Evolutionary conservation across 73 alveolate species (phyloP), one percentile per base, ranked within the genome.

Genomic region (Paramecium caudatum): DNA sequence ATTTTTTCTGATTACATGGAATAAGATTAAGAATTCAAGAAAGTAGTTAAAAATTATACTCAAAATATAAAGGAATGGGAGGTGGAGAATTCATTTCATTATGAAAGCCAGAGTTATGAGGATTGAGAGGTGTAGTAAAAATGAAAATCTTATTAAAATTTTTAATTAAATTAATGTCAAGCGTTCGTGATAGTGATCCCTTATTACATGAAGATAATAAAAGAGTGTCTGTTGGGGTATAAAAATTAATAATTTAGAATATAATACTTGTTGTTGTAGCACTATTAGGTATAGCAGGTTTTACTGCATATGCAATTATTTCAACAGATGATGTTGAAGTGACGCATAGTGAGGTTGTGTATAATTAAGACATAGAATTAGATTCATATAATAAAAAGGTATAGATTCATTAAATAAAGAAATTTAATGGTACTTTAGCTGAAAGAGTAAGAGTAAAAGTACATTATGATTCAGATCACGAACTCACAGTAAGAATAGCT

Each of bases 291-390:
- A 55, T 55, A 55, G 80, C 80, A 21, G 80, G 80, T 4, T 55
- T 55, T 55, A 55, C 80, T 12, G 80, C 80, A 27, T 55, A 55
- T 55, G 80, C 80, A 4, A 55, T 55, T 1, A 23, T 55, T 12
- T 27, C 23, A 27, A 27, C 80, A 55, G 80, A 55, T 27, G 80
- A 55, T 55, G 23, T 43, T 55, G n/a, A 55, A 27, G 8, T 17
- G 3, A 23, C 19, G 13, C 3, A 27, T 1, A 27, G 8, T 9
- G 80, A 55, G 30, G 30, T 43, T 27, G 23, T 55, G 30, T 55
- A 10, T 23, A 23, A 17, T 21, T 55, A 55, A 23, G 30, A 55
- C 30, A 1, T 27, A 8, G 80, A 3, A 37, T 43, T 55, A 27
- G 80, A 55, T 55, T 27, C 80, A 1, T 55, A 55, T n/a, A n/a